Percentiles rank a stretch among this genome's conserved stretches.
phyloP scores from a whole-genome alignment of 2,329 filamentous ascomycete genomes.

The Zalaria obscura region DNA sequence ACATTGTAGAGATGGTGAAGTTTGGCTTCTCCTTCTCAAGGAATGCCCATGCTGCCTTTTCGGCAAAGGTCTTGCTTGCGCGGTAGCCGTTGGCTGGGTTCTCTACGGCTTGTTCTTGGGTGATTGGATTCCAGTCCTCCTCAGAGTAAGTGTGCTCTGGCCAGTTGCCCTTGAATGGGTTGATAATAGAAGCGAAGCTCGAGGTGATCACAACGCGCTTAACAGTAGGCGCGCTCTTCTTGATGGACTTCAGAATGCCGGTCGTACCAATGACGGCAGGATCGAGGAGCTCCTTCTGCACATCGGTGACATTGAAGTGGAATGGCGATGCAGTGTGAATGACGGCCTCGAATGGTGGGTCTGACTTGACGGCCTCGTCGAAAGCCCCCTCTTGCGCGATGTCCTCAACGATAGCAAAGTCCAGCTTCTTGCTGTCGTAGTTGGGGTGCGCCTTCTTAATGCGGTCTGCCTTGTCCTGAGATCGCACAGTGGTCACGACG shows the following conservation, averaged over 20 bases:
- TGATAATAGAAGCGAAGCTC: constrained; percentile 52
- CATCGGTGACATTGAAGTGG: constrained; percentile 57
- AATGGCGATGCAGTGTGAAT: constrained; percentile 65
- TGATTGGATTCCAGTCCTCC: constrained; percentile 44
- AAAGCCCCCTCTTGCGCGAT: constrained; percentile 59
- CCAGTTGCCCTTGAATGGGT: constrained; percentile 37
- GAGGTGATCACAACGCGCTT: constrained; percentile 61
- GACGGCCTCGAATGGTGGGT: constrained; percentile 56
- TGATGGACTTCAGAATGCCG: constrained; percentile 47
- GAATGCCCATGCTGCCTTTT: constrained; percentile 40
- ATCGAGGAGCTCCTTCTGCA: constrained; percentile 48
- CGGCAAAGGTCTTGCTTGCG: constrained; percentile 48
- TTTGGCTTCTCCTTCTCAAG: constrained; percentile 36
- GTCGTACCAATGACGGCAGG: constrained; percentile 50
- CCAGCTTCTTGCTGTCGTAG: constrained; percentile 41
- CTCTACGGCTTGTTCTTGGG: constrained; percentile 32
- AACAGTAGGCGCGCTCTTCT: constrained; percentile 47
- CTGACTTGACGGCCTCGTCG: constrained; percentile 41
- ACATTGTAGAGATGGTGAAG: constrained; percentile 34
- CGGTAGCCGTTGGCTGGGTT: constrained; percentile 31
- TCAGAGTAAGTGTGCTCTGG: constrained; percentile 38
- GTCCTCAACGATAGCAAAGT: constrained; percentile 56
- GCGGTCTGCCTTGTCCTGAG: constrained; percentile 45
- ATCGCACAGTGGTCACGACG: constrained; percentile 49
- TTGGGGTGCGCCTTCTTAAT: constrained; percentile 41